Evolutionary conservation across 352 stramenopile species (phyloP).

Genomic region (Globisporangium yorkense): DNA sequence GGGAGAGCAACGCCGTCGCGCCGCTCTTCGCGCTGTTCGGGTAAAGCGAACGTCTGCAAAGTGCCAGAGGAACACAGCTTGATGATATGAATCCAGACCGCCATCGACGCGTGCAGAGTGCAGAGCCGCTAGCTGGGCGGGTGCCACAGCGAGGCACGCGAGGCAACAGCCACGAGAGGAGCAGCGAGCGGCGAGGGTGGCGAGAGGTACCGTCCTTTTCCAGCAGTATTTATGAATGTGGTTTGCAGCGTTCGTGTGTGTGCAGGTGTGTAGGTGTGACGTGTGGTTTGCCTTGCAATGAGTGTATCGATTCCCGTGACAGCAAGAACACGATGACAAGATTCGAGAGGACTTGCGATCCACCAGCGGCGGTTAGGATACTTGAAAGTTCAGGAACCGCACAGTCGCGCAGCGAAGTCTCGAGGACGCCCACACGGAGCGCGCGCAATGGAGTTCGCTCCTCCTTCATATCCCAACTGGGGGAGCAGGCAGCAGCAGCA

Average conservation of each 20-base stretch:
- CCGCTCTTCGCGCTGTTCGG: conserved; percentile 63
- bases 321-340: too few relatives aligned
- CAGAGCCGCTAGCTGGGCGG: too few relatives aligned
- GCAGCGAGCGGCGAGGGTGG: not conserved
- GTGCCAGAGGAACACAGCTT: not conserved
- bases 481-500: not conserved
- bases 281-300: too few relatives aligned
- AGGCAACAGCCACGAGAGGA: not conserved
- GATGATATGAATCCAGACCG: not conserved
- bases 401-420: too few relatives aligned
- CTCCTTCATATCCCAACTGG: conserved; percentile 1
- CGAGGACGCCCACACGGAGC: too few relatives aligned
- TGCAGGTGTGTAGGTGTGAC: not conserved
- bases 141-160: too few relatives aligned
- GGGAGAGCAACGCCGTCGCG: conserved; percentile 75
- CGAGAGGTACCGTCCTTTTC: not conserved
- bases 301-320: too few relatives aligned
- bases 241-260: not conserved
- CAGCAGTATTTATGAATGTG: conserved; percentile 1
- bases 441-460: too few relatives aligned
- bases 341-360: too few relatives aligned
- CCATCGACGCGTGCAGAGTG: not conserved
- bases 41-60: conserved; percentile 4
- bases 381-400: too few relatives aligned
- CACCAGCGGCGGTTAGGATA: too few relatives aligned